Evolutionary conservation across 306 rosid species (phyloP), one percentile per base, ranked within the genome.

Genomic region (Hippophae tibetana): DNA sequence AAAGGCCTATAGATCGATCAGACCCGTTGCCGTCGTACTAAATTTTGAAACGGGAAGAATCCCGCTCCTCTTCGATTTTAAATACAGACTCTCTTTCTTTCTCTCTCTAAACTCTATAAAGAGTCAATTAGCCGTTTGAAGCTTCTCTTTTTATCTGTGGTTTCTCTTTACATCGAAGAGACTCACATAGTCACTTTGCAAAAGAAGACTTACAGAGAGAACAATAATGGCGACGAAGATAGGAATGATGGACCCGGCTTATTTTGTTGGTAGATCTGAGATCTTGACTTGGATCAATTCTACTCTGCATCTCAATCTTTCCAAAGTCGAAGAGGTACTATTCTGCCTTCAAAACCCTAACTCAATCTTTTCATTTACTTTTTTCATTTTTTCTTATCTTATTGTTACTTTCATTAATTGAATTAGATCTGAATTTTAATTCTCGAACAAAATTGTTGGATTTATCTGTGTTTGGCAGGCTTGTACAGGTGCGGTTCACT

Each of bases 191-290:
- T 12, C 6, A 46, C 49, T 46, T 46, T 46, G 49, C 1, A 9
- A 25, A 25, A 58, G 42, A 50, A 13, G 13, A 2, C 8, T 8
- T 57, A 60, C 31, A 64, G 67, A 5, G 38, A 52, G n/a, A 4
- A n/a, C 54, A 59, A 40, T 45, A 26, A 92, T 92, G 99, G 99
- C 95, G 18, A 92, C 95, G 14, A 84, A 80, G 13, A 92, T 88
- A 5, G 99, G 99, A 3, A 88, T 88, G 72, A 93, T 93, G 97
- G 99, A 93, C 77, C 56, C 78, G 0, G 99, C 99, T 7, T 93
- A 93, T 72, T 93, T 93, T 77, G 97, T 93, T 1, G 99, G 97
- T 10, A 79, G 99, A 79, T 86, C 94, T 61, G 97, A 88, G 84
- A 93, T 88, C 67, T 70, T 93, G 13, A 57, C 95, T 7, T 93